Evolutionary conservation across 1,284 basidiomycete genomes (phyloP).

Genomic region (Microbotryum saponariae): DNA sequence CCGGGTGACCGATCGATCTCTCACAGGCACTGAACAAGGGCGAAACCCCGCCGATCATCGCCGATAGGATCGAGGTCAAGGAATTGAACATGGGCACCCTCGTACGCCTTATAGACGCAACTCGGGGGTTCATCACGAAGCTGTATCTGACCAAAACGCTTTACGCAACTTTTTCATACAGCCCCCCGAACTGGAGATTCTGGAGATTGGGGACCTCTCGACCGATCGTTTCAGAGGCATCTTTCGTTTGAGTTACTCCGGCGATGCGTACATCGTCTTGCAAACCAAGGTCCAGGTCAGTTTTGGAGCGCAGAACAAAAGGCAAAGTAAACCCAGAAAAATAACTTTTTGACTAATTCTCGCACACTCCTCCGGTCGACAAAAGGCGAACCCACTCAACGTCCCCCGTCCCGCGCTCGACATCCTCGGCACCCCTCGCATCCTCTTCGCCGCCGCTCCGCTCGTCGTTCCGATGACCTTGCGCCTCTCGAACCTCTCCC

Average conservation of each 20-base stretch:
- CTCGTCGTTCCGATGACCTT: conserved; percentile 97
- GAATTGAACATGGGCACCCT: conserved; percentile 97
- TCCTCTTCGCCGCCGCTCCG: conserved; percentile 84
- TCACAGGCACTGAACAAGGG: conserved; percentile 83
- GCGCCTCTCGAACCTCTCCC: conserved; percentile 85
- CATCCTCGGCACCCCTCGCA: conserved; percentile 61
- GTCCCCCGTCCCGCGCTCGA: conserved; percentile 64
- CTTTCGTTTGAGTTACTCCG: conserved; percentile 88
- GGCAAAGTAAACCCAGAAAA: too few relatives aligned
- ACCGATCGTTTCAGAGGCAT: conserved; percentile 92
- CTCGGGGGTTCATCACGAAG: too few relatives aligned
- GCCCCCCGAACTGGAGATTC: conserved; percentile 95
- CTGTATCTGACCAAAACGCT: too few relatives aligned
- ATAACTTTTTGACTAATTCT: background rate
- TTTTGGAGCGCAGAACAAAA: background rate
- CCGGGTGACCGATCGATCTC: too few relatives aligned
- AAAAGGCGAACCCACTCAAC: conserved; percentile 86
- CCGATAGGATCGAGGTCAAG: conserved; percentile 92
- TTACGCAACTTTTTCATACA: conserved; percentile 37
- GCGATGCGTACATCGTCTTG: conserved; percentile 91
- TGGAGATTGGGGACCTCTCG: conserved; percentile 95
- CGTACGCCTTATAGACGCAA: conserved; percentile 47
- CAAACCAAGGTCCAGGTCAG: conserved; percentile 90
- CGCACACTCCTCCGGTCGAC: conserved; percentile 12
- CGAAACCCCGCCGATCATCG: conserved; percentile 94